Conservation (phyloP, 305 asterid genomes). For the Plantago coronopus region DNA sequence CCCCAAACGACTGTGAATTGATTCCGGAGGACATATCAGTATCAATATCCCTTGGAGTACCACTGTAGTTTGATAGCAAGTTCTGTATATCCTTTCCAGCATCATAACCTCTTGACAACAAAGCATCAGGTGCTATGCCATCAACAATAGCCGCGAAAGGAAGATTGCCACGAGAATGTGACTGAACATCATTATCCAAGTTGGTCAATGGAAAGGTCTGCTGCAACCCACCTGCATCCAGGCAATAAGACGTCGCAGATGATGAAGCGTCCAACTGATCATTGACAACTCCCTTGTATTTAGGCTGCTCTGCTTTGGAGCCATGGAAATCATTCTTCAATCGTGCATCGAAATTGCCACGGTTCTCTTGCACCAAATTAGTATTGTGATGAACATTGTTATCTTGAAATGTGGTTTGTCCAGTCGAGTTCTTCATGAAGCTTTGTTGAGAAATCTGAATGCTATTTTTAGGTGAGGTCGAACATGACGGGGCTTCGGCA, state of each 20-base stretch:
- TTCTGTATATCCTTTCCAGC: slow-evolving; percentile 87
- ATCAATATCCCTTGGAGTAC: slow-evolving; percentile 66
- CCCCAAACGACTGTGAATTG: slow-evolving; percentile 66
- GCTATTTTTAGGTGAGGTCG: slow-evolving; percentile 66
- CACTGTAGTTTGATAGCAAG: slow-evolving; percentile 63
- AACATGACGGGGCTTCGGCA: slow-evolving; percentile 66
- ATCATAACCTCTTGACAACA: slow-evolving; percentile 80
- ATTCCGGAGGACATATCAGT: slow-evolving; percentile 75
- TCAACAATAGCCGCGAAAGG: slow-evolving; percentile 53
- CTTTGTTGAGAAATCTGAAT: slow-evolving; percentile 49
- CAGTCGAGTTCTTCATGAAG: slow-evolving; percentile 57
- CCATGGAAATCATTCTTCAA: slow-evolving; percentile 43
- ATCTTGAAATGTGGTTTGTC: slow-evolving; percentile 39
- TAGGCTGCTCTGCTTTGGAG: slow-evolving; percentile 61
- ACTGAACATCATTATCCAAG: slow-evolving; percentile 72
- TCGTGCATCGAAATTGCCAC: slow-evolving; percentile 43
- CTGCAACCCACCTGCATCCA: slow-evolving; percentile 67
- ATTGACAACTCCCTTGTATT: slow-evolving; percentile 40
- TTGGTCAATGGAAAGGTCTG: slow-evolving; percentile 61
- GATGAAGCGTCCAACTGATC: slow-evolving; percentile 82
- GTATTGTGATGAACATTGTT: slow-evolving; percentile 47
- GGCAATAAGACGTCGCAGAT: slow-evolving; percentile 73
- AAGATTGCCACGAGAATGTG: slow-evolving; percentile 51
- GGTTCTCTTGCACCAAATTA: slow-evolving; percentile 47
- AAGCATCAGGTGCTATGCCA: slow-evolving; percentile 81